Percentiles rank a stretch among this genome's conserved stretches.
Conservation (phyloP, 176 grass and related monocot species). For the Oryza rufipogon region DNA sequence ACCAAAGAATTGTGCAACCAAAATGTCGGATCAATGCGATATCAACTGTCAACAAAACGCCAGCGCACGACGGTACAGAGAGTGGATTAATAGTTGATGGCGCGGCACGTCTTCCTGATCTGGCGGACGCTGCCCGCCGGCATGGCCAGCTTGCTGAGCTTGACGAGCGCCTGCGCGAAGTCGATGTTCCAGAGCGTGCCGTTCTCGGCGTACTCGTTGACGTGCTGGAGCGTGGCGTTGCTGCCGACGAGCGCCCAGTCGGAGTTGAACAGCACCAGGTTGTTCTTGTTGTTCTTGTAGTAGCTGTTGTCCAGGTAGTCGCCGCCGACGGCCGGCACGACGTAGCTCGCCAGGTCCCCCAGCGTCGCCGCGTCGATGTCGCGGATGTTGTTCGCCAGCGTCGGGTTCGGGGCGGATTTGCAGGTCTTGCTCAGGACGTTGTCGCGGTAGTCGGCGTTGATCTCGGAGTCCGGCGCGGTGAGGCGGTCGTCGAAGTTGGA, state of each 20-base stretch:
- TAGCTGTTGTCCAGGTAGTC: not conserved
- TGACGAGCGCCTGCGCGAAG: constrained; percentile 14
- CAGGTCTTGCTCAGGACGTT: not conserved
- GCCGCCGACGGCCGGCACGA: not conserved
- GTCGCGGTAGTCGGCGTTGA: constrained; percentile 2
- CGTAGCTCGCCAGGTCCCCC: constrained; percentile 12
- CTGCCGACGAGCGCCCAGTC: not conserved
- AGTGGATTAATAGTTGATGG: not conserved
- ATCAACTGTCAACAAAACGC: too few species aligned
- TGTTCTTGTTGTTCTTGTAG: not conserved
- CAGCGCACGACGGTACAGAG: not conserved
- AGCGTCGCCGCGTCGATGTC: not conserved
- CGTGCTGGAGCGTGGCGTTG: not conserved
- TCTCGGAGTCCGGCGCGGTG: not conserved
- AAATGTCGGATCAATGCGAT: not conserved
- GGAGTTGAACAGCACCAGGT: not conserved
- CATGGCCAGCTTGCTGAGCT: constrained; percentile 19
- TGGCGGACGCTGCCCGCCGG: not conserved
- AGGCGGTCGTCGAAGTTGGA: not conserved
- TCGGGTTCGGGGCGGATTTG: not conserved
- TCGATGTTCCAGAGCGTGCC: not conserved
- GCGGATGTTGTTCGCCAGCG: constrained; percentile 17
- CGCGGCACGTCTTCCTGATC: not conserved
- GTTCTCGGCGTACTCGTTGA: not conserved
- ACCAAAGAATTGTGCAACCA: not conserved